Conservation (phyloP, 1,139 yeast species). For the Taphrina betulina region DNA sequence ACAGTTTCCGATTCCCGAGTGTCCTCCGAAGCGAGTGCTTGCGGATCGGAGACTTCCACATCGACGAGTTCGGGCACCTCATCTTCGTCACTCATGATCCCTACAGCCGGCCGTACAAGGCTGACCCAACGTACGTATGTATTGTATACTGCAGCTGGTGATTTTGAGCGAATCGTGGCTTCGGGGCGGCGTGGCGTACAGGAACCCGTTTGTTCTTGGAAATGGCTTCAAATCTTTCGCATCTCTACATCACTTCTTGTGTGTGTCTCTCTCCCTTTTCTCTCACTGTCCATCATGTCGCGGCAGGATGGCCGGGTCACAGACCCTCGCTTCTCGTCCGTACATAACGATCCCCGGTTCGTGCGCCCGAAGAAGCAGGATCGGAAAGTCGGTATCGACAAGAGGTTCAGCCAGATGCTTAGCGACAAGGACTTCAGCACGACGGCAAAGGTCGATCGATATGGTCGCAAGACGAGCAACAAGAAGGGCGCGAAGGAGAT, state of each 20-base stretch:
- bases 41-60: slow-evolving; percentile 30
- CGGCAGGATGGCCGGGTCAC: slow-evolving; percentile 36
- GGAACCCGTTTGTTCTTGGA: too few species aligned
- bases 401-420: slow-evolving; percentile 66
- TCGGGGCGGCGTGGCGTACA: too few species aligned
- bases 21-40: not conserved
- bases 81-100: slow-evolving; percentile 4
- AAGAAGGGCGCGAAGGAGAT: slow-evolving; percentile 52
- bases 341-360: slow-evolving; percentile 87
- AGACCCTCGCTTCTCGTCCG: slow-evolving; percentile 75
- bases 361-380: slow-evolving; percentile 66
- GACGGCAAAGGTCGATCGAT: slow-evolving; percentile 71
- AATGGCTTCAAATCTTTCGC: too few species aligned
- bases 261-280: not conserved
- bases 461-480: slow-evolving; percentile 69
- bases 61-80: slow-evolving; percentile 14
- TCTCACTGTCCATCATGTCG: too few species aligned
- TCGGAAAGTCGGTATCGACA: slow-evolving; percentile 76
- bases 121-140: not conserved
- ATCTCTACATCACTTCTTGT: not conserved
- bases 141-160: not conserved
- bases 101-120: not conserved
- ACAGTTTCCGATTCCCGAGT: not conserved
- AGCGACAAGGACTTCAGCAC: slow-evolving; percentile 64
- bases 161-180: too few species aligned